Percentiles rank a stretch among this genome's conserved stretches.
Conservation (phyloP, 345 rosid species). For the Conringia planisiliqua region DNA sequence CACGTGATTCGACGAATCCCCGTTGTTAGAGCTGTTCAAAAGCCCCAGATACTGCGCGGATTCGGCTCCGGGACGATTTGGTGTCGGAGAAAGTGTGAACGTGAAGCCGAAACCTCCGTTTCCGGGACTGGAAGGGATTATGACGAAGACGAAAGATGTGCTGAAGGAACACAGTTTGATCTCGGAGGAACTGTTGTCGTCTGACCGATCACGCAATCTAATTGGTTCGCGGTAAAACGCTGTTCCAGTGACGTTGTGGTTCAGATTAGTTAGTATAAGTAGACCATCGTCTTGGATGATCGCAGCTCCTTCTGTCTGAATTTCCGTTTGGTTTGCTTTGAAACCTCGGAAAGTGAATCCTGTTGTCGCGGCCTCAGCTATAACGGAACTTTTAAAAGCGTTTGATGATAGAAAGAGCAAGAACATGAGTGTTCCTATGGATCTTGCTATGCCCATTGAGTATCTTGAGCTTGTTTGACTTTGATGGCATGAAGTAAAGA, state of each 20-base stretch:
- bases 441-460: constrained; percentile 15
- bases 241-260: constrained; percentile 24
- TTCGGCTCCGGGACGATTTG: constrained; percentile 35
- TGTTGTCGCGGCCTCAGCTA: constrained; percentile 1
- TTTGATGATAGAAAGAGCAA: constrained; percentile 11
- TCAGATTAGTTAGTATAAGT: constrained; percentile 21
- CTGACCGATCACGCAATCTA: background rate
- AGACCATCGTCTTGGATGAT: constrained; percentile 1
- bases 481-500: background rate
- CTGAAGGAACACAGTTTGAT: constrained; percentile 39
- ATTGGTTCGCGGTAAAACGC: constrained; percentile 28
- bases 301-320: constrained; percentile 18
- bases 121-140: constrained; percentile 31
- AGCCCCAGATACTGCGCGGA: constrained; percentile 52
- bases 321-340: constrained; percentile 16
- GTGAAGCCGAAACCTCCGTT: constrained; percentile 55
- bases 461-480: constrained; percentile 1
- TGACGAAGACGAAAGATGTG: constrained; percentile 51
- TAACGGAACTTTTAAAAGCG: background rate
- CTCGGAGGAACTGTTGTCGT: background rate
- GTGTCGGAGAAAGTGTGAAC: constrained; percentile 46
- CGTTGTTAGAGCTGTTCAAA: constrained; percentile 34
- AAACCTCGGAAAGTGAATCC: constrained; percentile 32
- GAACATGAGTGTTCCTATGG: constrained; percentile 1
- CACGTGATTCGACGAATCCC: constrained; percentile 33